Evolutionary conservation across 108 stramenopile genomes (phyloP).

Genomic region (Mayamaea pseudoterrestris): DNA sequence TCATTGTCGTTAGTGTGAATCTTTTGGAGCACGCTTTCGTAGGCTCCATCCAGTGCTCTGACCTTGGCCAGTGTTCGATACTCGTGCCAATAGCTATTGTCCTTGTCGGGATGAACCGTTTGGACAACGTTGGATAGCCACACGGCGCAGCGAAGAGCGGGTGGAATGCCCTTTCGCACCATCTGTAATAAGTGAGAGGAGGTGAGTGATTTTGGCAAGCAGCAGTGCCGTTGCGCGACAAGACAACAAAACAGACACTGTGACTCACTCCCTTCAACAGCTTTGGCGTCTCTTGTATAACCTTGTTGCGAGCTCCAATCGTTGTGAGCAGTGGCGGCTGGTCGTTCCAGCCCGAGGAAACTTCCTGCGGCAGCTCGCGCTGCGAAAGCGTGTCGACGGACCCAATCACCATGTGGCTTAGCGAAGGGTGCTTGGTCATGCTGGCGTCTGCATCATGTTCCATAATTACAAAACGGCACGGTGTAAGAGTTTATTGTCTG

Average conservation of each 20-base stretch:
- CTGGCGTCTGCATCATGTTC: no score
- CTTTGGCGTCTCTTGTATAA: constrained; percentile 22
- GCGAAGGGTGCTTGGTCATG: no score
- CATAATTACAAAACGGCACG: no score
- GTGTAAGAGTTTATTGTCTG: no score
- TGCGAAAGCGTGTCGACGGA: constrained; percentile 21
- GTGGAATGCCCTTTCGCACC: constrained; percentile 57
- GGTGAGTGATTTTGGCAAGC: neutral
- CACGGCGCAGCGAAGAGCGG: constrained; percentile 69
- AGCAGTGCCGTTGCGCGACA: neutral
- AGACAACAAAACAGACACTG: neutral
- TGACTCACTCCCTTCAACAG: constrained; percentile 25
- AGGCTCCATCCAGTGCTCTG: constrained; percentile 27
- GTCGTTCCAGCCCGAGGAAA: constrained; percentile 34
- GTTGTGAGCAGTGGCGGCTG: constrained; percentile 18
- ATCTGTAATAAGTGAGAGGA: constrained; percentile 10
- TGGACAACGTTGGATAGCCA: constrained; percentile 66
- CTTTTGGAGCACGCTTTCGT: constrained; percentile 12
- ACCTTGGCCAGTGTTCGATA: constrained; percentile 50
- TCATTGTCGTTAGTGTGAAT: constrained; percentile 25
- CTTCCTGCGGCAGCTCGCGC: constrained; percentile 14
- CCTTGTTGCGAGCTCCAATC: constrained; percentile 3
- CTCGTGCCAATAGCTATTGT: constrained; percentile 27
- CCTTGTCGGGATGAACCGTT: constrained; percentile 42
- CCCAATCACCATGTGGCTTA: constrained; percentile 30